Conservation (phyloP, 2,329 filamentous ascomycete species). For the Clonostachys sp. region DNA sequence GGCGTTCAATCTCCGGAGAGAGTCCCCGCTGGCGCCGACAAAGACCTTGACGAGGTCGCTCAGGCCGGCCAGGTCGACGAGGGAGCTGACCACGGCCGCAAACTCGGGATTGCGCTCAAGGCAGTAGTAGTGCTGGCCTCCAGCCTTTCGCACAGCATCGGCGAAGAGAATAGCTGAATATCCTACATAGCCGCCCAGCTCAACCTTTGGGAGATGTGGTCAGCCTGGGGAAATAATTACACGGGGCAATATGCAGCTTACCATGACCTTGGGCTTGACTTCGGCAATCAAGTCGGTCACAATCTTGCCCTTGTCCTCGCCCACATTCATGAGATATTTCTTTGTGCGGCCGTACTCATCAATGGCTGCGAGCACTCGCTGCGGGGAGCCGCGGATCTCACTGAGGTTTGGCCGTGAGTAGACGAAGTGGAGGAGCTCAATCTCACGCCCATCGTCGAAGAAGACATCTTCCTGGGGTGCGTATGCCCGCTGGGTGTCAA, state of each 20-base stretch:
- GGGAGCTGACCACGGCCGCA: slow-evolving; percentile 60
- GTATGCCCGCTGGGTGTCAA: slow-evolving; percentile 32
- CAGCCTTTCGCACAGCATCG: slow-evolving; percentile 56
- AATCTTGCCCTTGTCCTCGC: slow-evolving; percentile 68
- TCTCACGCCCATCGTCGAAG: slow-evolving; percentile 70
- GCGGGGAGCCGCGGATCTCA: slow-evolving; percentile 58
- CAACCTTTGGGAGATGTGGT: slow-evolving; percentile 39
- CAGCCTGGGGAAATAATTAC: not conserved
- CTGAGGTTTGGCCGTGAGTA: slow-evolving; percentile 58
- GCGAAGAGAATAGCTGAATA: slow-evolving; percentile 79
- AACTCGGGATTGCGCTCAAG: slow-evolving; percentile 73
- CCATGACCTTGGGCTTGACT: slow-evolving; percentile 63
- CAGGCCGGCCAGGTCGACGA: slow-evolving; percentile 74
- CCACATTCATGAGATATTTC: slow-evolving; percentile 78
- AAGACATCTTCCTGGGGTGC: slow-evolving; percentile 33
- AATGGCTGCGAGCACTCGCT: slow-evolving; percentile 62
- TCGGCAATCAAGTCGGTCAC: slow-evolving; percentile 64
- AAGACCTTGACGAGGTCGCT: slow-evolving; percentile 64
- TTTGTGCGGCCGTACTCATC: slow-evolving; percentile 58
- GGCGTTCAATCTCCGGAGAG: slow-evolving; percentile 54
- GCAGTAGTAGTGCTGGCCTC: slow-evolving; percentile 64
- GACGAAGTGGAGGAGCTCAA: slow-evolving; percentile 67
- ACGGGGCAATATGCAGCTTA: slow-evolving; percentile 12
- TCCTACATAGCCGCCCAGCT: slow-evolving; percentile 76
- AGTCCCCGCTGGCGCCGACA: slow-evolving; percentile 64